These are phyloP conservation scores for Boletales sp. DNA, from an alignment of 768 basidiomycete genomes.

Conservation along the genomic window DNA sequence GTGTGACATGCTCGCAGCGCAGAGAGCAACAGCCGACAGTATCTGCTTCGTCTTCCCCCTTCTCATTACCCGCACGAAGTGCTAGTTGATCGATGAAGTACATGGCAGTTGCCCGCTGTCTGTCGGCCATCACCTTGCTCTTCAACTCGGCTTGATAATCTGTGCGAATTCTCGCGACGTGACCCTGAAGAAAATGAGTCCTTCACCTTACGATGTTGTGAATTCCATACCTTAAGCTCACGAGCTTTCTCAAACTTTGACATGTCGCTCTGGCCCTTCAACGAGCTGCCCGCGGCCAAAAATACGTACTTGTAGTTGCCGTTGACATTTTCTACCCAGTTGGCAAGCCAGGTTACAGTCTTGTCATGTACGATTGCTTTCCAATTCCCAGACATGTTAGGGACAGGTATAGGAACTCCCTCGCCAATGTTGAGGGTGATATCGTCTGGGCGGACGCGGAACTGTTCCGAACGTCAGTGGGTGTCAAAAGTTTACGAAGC, in stretches of 20 bases:
- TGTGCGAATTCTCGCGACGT: constrained; percentile 86
- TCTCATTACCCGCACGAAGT: constrained; percentile 98
- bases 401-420: constrained; percentile 68
- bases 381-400: constrained; percentile 93
- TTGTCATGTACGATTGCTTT: constrained; percentile 85
- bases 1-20: constrained; percentile 93
- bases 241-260: constrained; percentile 97
- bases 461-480: constrained; percentile 39
- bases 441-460: constrained; percentile 89
- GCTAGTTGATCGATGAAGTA: constrained; percentile 98
- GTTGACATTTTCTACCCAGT: constrained; percentile 99
- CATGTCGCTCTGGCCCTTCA: constrained; percentile 99
- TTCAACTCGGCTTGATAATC: constrained; percentile 85
- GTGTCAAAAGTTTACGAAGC: background rate
- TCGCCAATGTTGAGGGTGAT: constrained; percentile 94
- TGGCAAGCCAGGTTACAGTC: constrained; percentile 98
- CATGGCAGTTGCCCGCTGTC: constrained; percentile 98
- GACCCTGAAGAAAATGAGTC: constrained; percentile 48
- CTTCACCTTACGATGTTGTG: background rate
- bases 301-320: constrained; percentile 96
- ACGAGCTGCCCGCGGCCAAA: constrained; percentile 92
- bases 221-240: constrained; percentile 73
- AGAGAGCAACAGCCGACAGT: constrained; percentile 99
- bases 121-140: constrained; percentile 89
- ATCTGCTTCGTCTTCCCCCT: constrained; percentile 98